Conservation (phyloP, 176 grass and related monocot species). For the Oryza nivara region DNA sequence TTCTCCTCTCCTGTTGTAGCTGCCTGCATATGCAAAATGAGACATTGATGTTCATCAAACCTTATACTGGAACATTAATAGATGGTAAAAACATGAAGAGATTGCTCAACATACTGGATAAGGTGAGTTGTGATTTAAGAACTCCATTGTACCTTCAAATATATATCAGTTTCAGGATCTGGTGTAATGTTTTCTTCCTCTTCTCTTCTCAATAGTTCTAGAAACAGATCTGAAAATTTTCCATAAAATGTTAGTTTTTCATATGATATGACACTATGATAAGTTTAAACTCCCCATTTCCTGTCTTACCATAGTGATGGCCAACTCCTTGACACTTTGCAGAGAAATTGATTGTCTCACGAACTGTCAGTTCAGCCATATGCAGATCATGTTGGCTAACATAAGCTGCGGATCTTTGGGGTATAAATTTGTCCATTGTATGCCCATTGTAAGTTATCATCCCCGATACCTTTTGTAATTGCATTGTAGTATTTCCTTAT, state of each 20-base stretch:
- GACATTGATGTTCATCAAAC: constrained; percentile 1
- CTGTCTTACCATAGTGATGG: constrained; percentile 52
- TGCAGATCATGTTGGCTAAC: constrained; percentile 85
- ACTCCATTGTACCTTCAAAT: constrained; percentile 46
- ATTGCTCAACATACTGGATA: not conserved
- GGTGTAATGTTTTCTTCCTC: constrained; percentile 79
- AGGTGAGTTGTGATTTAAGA: not conserved
- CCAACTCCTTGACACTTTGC: constrained; percentile 81
- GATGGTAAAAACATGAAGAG: not conserved
- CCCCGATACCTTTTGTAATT: constrained; percentile 49
- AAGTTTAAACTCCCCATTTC: not conserved
- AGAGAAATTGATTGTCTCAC: constrained; percentile 73
- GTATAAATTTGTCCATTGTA: constrained; percentile 65
- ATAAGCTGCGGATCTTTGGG: constrained; percentile 70
- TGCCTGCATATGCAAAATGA: constrained; percentile 44
- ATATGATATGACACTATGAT: not conserved
- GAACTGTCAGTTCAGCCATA: constrained; percentile 71
- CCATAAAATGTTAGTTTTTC: too few relatives aligned
- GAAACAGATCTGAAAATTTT: constrained; percentile 53
- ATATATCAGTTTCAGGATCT: constrained; percentile 52
- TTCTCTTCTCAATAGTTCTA: constrained; percentile 77
- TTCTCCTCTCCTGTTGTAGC: constrained; percentile 70
- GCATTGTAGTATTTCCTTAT: not conserved
- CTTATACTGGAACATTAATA: not conserved
- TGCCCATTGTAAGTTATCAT: constrained; percentile 71